Base-by-base conservation (phyloP, 1,139 yeast species). In the Candida dubliniensis region DNA sequence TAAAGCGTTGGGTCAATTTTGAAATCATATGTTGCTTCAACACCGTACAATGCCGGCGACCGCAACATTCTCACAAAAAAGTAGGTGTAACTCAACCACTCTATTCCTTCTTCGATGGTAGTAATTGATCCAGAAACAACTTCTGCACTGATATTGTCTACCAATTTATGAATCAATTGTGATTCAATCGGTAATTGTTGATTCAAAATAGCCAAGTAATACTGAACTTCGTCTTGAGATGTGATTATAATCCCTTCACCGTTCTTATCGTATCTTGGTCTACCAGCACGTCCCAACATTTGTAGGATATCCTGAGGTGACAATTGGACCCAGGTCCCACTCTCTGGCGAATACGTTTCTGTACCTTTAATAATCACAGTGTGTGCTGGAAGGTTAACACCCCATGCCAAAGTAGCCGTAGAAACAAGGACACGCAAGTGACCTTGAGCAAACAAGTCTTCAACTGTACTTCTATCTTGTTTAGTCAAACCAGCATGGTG, bases 401-500 rank as follows among this genome's bases (percentile, higher is more conserved):
- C 99, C 99, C 98, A 93, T 0, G 99, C 98, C 51, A 93, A 77
- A 0, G 99, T 93, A 0, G 98, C 96, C 1, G 99, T 93, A 0
- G 96, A 89, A 1, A 91, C 95, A 42, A 93, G 71, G 1, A 91
- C 89, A 55, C 82, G 84, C 25, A 89, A 67, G 46, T 85, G 82
- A 2, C 98, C 96, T 51, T 84, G 93, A 1, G 96, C 91, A 68
- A 93, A 93, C 37, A 88, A 67, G 56, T 87, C 93, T 64, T 93
- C 99, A 0, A 91, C 82, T 1, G 82, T 74, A 5, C 84, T 74
- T 59, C 99, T 76, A 58, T 90, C 97, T 4, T 71, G 73, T 50
- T 82, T 78, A 25, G 80, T 69, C 53, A 93, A 72, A 27, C 99
- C 99, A 31, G 99, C 99, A 73, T 93, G 98, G 67, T 93, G 99